Base-by-base conservation (phyloP, 108 stramenopile genomes). In the Cyclotella cryptica region DNA sequence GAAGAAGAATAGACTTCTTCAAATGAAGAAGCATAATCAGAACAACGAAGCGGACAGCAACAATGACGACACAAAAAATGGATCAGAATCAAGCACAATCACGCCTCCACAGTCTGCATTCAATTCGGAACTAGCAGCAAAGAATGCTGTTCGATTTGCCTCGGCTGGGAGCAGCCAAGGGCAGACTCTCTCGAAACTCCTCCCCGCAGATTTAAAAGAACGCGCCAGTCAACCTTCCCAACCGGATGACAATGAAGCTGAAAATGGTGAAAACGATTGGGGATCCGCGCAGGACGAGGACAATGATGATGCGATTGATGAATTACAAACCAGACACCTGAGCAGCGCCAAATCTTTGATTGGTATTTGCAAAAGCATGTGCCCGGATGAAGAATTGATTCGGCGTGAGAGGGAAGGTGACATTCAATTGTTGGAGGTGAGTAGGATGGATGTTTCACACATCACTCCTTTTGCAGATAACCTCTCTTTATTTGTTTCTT, bases 371-470 rank as follows among this genome's bases (percentile, higher is more conserved):
- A 49, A 27, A 39, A 70, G 83, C 64, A 93, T 94, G 90, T 96
- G 95, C 69, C 95, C 95, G 0, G 89, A 89, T 51, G 93, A 93
- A 35, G 95, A 96, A 66, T 75, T 96, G 59, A 11, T 89, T 14
- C 83, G 92, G 59, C 72, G 95, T 14, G 88, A 93, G 62, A 69
- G 79, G 13, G 95, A 96, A 57, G 81, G 83, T 27, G 95, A 96
- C 69, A 94, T 96, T 71, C 93, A 96, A 70, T 69, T 89, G 27
- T 69, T 96, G 46, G 95, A 96, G 70, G 74, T 72, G n/a, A 26
- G n/a, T n/a, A n/a, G 71, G 68, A 13, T 57, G 21, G 21, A 21
- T 57, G 12, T 24, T 49, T 8, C 24, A 3, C 24, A 57, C 12
- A 3, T 19, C 12, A 1, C 55, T 4, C 55, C 24, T 8, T 26